Conservation (phyloP, 108 stramenopile species). For the Pseudonitzschia pungens region DNA sequence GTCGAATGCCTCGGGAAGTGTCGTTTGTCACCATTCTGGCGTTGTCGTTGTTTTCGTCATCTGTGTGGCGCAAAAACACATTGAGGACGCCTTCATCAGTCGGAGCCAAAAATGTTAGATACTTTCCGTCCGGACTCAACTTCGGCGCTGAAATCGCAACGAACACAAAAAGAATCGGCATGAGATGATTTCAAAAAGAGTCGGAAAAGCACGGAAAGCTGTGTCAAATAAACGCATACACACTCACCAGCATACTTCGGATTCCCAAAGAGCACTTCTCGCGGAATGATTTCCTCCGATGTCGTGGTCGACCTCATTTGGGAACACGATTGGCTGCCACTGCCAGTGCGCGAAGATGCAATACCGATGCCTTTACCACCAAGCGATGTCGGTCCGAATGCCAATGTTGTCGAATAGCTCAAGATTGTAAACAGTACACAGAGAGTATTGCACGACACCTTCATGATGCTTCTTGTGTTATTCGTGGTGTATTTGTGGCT, state of each 20-base stretch:
- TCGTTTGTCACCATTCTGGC: constrained; percentile 56
- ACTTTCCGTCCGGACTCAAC: constrained; percentile 45
- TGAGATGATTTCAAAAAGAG: neutral
- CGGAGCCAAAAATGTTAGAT: constrained; percentile 52
- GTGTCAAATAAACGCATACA: neutral
- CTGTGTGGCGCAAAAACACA: constrained; percentile 37
- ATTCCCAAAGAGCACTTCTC: constrained; percentile 56
- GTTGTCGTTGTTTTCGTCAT: constrained; percentile 17
- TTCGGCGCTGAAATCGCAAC: constrained; percentile 22
- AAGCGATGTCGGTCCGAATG: neutral
- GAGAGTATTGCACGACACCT: neutral
- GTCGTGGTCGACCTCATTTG: constrained; percentile 17
- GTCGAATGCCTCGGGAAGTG: constrained; percentile 56
- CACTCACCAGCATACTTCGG: constrained; percentile 40
- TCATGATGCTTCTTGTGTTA: neutral
- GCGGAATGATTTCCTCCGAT: constrained; percentile 30
- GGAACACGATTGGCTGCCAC: neutral
- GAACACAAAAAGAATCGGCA: neutral
- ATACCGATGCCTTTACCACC: neutral
- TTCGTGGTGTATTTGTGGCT: too few species aligned
- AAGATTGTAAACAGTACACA: neutral
- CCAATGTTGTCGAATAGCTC: neutral
- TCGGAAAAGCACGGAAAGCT: neutral
- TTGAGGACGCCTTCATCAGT: constrained; percentile 49
- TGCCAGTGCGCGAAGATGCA: neutral